phyloP scores from a whole-genome alignment of 2,329 filamentous ascomycete genomes.

The Cladosporium oxysporum region DNA sequence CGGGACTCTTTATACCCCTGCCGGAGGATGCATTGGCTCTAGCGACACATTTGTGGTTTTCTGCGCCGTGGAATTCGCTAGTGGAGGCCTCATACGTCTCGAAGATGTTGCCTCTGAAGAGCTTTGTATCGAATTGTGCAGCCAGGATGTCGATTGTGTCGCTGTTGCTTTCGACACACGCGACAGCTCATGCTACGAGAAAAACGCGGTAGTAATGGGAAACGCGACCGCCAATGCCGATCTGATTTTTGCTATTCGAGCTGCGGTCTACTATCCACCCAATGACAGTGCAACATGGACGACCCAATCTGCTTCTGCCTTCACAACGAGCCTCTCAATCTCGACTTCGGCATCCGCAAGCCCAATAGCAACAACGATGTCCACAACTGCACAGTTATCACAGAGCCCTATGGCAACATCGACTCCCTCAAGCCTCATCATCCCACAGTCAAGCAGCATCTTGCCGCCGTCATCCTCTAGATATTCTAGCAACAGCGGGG shows the following conservation, averaged over 20 bases:
- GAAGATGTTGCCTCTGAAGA: conserved; percentile 3
- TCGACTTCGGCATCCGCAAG: background rate
- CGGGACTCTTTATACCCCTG: conserved; percentile 20
- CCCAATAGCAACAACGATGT: too few species aligned
- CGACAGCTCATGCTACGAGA: conserved; percentile 13
- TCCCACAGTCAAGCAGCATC: background rate
- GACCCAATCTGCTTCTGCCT: background rate
- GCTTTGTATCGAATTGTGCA: conserved; percentile 10
- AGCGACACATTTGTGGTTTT: conserved; percentile 5
- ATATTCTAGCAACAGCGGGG: background rate
- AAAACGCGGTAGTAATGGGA: background rate
- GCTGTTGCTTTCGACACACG: conserved; percentile 14
- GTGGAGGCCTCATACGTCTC: background rate
- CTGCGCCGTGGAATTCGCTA: conserved; percentile 9
- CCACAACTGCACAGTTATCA: background rate
- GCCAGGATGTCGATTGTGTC: background rate
- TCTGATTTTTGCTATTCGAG: conserved; percentile 14
- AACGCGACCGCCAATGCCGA: conserved; percentile 7
- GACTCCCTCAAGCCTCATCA: background rate
- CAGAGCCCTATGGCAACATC: background rate
- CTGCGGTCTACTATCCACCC: background rate
- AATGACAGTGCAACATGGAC: background rate
- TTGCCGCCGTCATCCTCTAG: background rate
- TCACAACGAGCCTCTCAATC: background rate
- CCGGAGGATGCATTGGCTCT: conserved; percentile 16